Base-by-base conservation (phyloP, 305 asterid species). In the Petunia hybrid region DNA sequence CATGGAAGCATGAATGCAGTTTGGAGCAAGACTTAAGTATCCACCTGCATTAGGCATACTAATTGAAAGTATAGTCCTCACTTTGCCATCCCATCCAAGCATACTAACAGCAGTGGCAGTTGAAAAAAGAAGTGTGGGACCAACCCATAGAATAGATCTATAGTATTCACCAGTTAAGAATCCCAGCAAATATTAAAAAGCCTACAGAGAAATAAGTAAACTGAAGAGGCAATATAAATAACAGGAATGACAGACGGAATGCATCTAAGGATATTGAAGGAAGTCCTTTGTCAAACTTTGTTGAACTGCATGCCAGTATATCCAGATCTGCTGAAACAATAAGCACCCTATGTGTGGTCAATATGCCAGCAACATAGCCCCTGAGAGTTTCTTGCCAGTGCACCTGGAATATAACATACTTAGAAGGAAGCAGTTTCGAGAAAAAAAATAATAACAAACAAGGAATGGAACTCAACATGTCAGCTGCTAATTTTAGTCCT, bases 61-160 rank as follows among this genome's bases (percentile, higher is more conserved):
- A 89, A 89, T 93, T 35, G 99, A 97, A 81, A 97, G 95, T 80
- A 97, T 84, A 79, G 95, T 90, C 93, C 99, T 92, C 88, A 97
- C 99, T 92, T 91, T 95, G 84, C 99, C 92, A 92, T 97, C 99
- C 99, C 99, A 97, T 67, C 99, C 99, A 88, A 97, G 98, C 88
- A 97, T 81, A 85, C 90, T 89, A 82, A 97, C 87, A 83, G 99
- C 93, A 84, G 97, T 89, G 82, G 97, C 86, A 84, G 99, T 94
- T 76, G 99, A 97, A 82, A 97, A 97, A 70, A 97, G 94, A 89
- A 97, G 99, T 82, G 99, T 97, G 38, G 99, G 99, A 67, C 99
- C 99, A 88, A 97, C 94, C 99, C 99, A 97, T 75, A 97, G 89
- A 86, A 95, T 87, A 85, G 99, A 97, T 97, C 99, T 93, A 85